phyloP scores from a whole-genome alignment of 2,329 filamentous ascomycete species.

The Nothophaeocryptopus gaeumannii region DNA sequence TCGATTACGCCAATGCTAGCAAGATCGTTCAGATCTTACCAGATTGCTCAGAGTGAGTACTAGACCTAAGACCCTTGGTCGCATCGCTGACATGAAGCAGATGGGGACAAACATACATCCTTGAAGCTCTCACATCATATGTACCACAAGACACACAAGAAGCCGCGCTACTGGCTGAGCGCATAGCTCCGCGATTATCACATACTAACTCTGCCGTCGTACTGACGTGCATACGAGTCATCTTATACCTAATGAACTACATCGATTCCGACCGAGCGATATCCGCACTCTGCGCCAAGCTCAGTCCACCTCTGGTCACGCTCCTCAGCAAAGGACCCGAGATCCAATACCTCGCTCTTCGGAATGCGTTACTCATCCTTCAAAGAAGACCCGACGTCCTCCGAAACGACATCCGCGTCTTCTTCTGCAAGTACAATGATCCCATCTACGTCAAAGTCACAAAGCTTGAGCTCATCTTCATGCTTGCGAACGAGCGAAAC shows the following conservation, averaged over 20 bases:
- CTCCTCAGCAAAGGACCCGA: conserved; percentile 93
- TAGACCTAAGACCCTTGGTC: conserved; percentile 7
- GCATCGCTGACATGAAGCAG: conserved; percentile 45
- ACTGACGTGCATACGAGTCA: conserved; percentile 90
- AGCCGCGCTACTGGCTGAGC: conserved; percentile 83
- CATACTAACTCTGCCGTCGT: conserved; percentile 97
- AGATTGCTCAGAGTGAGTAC: conserved; percentile 88
- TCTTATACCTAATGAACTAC: conserved; percentile 98
- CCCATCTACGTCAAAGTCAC: conserved; percentile 99
- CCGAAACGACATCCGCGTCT: conserved; percentile 94
- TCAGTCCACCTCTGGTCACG: conserved; percentile 92
- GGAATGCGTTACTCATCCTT: conserved; percentile 90
- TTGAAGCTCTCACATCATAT: conserved; percentile 97
- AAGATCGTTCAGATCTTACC: conserved; percentile 96
- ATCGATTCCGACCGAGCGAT: conserved; percentile 90
- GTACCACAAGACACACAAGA: conserved; percentile 88
- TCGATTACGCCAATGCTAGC: conserved; percentile 94
- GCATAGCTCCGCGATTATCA: conserved; percentile 90
- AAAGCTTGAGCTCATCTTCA: conserved; percentile 97
- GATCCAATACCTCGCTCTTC: conserved; percentile 93
- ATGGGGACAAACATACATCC: conserved; percentile 98
- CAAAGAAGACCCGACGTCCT: conserved; percentile 90
- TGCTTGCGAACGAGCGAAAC: conserved; percentile 93
- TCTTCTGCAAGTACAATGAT: conserved; percentile 99
- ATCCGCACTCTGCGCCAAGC: conserved; percentile 79